Evolutionary conservation across 2,329 filamentous ascomycete species (phyloP), one percentile per base, ranked within the genome.

Genomic region (Phialophora verrucosa): DNA sequence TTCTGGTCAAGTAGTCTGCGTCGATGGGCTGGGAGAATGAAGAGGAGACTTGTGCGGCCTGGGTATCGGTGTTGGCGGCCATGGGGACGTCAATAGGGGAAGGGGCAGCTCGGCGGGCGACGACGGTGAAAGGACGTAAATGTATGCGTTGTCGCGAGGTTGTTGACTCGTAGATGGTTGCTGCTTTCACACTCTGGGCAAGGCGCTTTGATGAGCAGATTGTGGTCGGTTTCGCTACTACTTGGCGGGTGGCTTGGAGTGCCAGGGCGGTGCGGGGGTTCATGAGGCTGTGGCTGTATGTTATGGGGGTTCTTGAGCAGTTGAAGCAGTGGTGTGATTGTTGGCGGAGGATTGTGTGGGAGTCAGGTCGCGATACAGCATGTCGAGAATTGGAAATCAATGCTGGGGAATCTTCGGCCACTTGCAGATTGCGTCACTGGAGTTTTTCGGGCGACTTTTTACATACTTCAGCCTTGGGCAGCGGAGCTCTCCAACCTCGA

Each of bases 1-100:
- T 91, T 51, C 82, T 81, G 75, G 85, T 88, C 62, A 98, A 83
- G 57, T 84, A 85, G 44, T 88, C 87, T 67, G 92, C 88, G 51
- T 92, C 94, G 74, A 97, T 89, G 69, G 84, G 84, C 14, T 50
- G 29, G 14, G 59, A 53, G 38, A 83, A 82, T 57, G 85, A 81
- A 68, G 84, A 83, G 60, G 83, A 84, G 25, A 65, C 66, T 25
- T 58, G 56, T 25, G 68, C 66, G 50, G 71, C 68, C 58, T 70
- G 62, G 25, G 65, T 66, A 63, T 73, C 68, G 56, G 73, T 69
- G 63, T 66, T 62, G 10, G 77, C 69, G 65, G 81, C 80, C 38
- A 79, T 78, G 29, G 69, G 53, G 59, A 51, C 44, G 6, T 49
- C n/a, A 42, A 54, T 42, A 14, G 59, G 62, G 31, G 56, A 42